Conservation (phyloP, 306 rosid species). For the Quercus rubra region DNA sequence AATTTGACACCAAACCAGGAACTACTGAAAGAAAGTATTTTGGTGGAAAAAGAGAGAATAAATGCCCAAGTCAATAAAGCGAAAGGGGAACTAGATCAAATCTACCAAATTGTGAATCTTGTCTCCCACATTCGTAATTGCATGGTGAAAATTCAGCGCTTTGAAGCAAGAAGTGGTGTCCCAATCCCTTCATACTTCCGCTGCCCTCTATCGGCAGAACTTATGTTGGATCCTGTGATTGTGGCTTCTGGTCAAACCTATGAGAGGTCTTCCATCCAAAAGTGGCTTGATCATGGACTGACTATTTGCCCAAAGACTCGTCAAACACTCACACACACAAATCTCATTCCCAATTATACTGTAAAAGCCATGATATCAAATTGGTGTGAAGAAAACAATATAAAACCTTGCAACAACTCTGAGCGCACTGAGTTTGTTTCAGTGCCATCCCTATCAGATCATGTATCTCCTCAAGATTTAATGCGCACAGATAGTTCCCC, state of each 20-base stretch:
- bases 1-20: conserved; percentile 65
- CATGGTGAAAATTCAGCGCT: conserved; percentile 47
- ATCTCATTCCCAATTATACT: conserved; percentile 77
- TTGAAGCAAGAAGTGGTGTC: conserved; percentile 47
- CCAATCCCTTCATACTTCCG: conserved; percentile 73
- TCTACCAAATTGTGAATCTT: conserved; percentile 56
- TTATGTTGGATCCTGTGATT: conserved; percentile 89
- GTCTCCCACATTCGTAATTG: conserved; percentile 59
- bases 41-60: conserved; percentile 75
- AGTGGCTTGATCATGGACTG: conserved; percentile 80
- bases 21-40: conserved; percentile 77
- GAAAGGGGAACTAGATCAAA: conserved; percentile 51
- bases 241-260: conserved; percentile 97
- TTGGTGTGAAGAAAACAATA: conserved; percentile 86
- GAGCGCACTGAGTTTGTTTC: conserved; percentile 23
- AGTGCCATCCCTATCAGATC: conserved; percentile 32
- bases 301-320: conserved; percentile 82
- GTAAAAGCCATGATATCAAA: conserved; percentile 86
- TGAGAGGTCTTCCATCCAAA: conserved; percentile 71
- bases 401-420: conserved; percentile 35
- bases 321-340: conserved; percentile 63
- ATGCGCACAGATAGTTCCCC: conserved; percentile 37
- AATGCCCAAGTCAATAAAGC: conserved; percentile 46
- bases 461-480: conserved; percentile 33
- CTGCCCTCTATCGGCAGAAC: conserved; percentile 83